Conservation (phyloP, 2,329 filamentous ascomycete genomes). For the Parafenestella ontariensis region DNA sequence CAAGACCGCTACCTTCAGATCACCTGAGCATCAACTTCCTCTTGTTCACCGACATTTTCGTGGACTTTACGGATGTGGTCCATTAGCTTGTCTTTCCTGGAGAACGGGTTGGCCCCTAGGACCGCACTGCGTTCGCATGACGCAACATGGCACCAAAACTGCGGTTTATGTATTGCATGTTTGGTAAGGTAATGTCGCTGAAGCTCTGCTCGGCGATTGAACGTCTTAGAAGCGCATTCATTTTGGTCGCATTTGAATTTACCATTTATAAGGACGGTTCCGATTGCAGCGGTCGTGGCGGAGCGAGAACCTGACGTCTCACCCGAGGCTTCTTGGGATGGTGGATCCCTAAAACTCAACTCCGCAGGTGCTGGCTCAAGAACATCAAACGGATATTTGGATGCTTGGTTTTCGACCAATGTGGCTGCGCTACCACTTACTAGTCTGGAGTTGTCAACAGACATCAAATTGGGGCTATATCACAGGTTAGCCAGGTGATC, state of each 20-base stretch:
- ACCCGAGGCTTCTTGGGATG: not conserved
- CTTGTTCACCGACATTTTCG: not conserved
- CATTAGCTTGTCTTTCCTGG: conserved; percentile 1
- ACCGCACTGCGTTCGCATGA: not conserved
- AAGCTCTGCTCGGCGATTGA: conserved; percentile 3
- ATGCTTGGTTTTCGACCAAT: not conserved
- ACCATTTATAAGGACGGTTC: not conserved
- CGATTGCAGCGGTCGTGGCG: not conserved
- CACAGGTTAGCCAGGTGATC: not conserved
- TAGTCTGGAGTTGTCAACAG: not conserved
- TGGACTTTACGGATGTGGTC: conserved; percentile 2
- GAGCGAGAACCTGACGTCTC: not conserved
- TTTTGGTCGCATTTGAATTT: not conserved
- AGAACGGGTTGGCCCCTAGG: not conserved
- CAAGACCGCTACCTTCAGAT: too few relatives aligned
- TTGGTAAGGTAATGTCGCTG: not conserved
- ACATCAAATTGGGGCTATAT: not conserved
- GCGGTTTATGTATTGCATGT: conserved; percentile 1
- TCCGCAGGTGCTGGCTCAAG: not conserved
- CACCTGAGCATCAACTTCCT: not conserved
- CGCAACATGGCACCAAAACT: conserved; percentile 5
- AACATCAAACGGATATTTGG: not conserved
- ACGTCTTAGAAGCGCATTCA: not conserved
- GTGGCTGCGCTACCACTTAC: not conserved
- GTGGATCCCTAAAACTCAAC: not conserved